Percentiles rank a stretch among this genome's conserved stretches.
phyloP scores from a whole-genome alignment of 2,329 filamentous ascomycete species.

The Curvularia eragrostidis region DNA sequence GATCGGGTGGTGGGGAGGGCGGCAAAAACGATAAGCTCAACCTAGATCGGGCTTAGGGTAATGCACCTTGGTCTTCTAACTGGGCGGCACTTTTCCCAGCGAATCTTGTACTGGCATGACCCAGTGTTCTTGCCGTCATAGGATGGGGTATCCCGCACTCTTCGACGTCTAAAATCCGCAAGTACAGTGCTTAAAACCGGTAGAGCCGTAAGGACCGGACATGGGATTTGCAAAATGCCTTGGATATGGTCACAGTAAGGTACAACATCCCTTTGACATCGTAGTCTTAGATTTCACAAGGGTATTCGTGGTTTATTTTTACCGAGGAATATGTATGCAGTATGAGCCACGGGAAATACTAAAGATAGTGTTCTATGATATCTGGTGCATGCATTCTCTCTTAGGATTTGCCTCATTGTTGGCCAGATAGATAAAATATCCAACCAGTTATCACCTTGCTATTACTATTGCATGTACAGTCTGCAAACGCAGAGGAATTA shows the following conservation, averaged over 20 bases:
- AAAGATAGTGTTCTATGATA: too few species aligned
- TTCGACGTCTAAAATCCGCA: not conserved
- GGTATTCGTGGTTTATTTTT: not conserved
- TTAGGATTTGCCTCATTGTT: not conserved
- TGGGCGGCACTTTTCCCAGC: slow-evolving; percentile 5
- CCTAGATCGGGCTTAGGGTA: slow-evolving; percentile 2
- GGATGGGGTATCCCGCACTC: not conserved
- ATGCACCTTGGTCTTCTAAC: slow-evolving; percentile 1
- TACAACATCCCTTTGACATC: not conserved
- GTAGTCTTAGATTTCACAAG: not conserved
- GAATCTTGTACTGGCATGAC: not conserved
- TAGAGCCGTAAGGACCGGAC: not conserved
- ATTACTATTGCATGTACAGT: too few species aligned
- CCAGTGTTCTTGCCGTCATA: not conserved
- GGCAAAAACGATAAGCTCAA: slow-evolving; percentile 8
- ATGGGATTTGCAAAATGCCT: not conserved
- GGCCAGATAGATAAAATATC: too few species aligned
- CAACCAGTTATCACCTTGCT: too few species aligned
- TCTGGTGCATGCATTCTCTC: not conserved
- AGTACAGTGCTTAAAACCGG: not conserved
- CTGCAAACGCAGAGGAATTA: not conserved
- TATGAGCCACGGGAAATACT: too few species aligned
- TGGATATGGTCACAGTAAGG: not conserved
- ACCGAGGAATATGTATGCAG: not conserved
- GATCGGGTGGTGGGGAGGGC: slow-evolving; percentile 8